Conservation (phyloP, 129 eudicot species). For the Chrysanthemum makinoi region DNA sequence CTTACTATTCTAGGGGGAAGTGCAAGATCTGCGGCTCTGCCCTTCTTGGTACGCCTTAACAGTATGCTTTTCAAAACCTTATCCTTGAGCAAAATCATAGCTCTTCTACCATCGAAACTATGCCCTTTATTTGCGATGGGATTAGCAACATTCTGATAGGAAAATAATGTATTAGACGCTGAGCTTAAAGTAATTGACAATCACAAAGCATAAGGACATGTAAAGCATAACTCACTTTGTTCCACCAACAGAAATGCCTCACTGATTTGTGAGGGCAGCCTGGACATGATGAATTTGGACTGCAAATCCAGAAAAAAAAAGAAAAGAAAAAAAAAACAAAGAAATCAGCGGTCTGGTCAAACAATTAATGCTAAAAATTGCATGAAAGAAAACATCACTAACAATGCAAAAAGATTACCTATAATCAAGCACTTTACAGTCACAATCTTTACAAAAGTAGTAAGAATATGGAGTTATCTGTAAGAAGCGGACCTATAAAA, state of each 20-base stretch:
- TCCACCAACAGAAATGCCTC: conserved; percentile 99
- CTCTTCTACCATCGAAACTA: conserved; percentile 39
- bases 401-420: conserved; percentile 40
- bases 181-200: conserved; percentile 14
- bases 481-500: conserved; percentile 71
- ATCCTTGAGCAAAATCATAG: conserved; percentile 82
- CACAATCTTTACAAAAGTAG: conserved; percentile 89
- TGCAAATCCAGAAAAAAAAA: conserved; percentile 26
- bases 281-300: conserved; percentile 55
- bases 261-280: conserved; percentile 70
- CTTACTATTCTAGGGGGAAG: conserved; percentile 92
- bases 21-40: conserved; percentile 93
- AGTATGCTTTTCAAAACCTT: conserved; percentile 66
- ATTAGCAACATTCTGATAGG: conserved; percentile 55
- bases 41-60: conserved; percentile 86
- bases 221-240: conserved; percentile 49
- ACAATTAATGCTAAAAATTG: not conserved
- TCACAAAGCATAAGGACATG: not conserved
- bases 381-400: not conserved
- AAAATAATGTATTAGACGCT: conserved; percentile 2
- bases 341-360: not conserved
- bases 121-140: conserved; percentile 61
- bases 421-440: conserved; percentile 81
- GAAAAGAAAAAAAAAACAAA: not conserved
- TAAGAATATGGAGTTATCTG: conserved; percentile 75